Evolutionary conservation across 495 filamentous ascomycete species (phyloP), one percentile per base, ranked within the genome.

Genomic region (Physcia stellaris): DNA sequence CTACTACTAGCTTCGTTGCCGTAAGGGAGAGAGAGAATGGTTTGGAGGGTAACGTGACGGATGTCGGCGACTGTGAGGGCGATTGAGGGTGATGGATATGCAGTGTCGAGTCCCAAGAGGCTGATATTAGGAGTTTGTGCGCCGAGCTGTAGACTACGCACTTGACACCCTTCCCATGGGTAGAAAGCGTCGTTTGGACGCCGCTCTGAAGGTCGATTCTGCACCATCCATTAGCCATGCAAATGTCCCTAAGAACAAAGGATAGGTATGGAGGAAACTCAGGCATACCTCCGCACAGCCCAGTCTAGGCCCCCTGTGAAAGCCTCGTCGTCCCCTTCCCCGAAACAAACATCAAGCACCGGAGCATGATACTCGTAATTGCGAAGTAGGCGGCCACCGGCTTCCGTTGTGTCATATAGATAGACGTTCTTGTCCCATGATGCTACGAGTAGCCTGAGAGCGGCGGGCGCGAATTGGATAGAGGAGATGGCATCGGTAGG

Each of bases 371-470:
- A 80, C 57, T 83, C 76, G 54, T 80, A 85, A 47, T 74, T 84
- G 38, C 71, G 64, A 17, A 86, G 52, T 16, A 92, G 68, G 37
- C 63, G 65, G 4, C 71, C 74, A 27, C 77, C 74, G 31, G 68
- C 64, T 43, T 70, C 67, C 38, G 71, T 57, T 13, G 68, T 69
- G 50, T 94, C 80, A 66, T 98, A 98, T 29, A 93, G 71, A 58
- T 94, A 93, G 18, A 92, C 75, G 57, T 83, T 70, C 58, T 76
- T 83, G 58, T 95, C 90, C 90, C 90, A 98, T 39, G 88, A 98
- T 7, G 88, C 81, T 50, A 86, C 86, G 21, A 93, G 73, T 22
- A 98, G 68, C 37, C 73, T 71, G 32, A 71, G 79, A 11, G 70
- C 68, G 18, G 70, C 63, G 29, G 84, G 82, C 24, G 85, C 80